Evolutionary conservation across 2,329 filamentous ascomycete species (phyloP), one percentile per base, ranked within the genome.

Genomic region (Cucurbitaria berberidis): DNA sequence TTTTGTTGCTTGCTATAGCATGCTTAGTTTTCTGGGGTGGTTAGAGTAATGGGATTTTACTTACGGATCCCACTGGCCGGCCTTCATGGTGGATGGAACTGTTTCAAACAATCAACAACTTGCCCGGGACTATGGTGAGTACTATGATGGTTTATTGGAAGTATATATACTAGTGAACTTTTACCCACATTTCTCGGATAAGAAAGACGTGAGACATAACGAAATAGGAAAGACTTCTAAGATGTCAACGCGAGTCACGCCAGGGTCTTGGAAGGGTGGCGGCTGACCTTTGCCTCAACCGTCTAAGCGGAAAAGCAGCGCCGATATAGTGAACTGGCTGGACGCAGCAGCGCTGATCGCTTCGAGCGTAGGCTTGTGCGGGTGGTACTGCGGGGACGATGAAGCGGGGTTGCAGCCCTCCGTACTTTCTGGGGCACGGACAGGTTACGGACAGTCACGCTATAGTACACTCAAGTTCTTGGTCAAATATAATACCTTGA

Each of bases 51-150:
- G 24, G 3, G 10, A 7, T 18, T n/a, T 21, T n/a, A 50, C 51
- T 51, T 59, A 62, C 56, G 62, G 60, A 45, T 71, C 67, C 66
- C 66, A 71, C 43, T 71, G 68, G 32, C 63, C 67, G n/a, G 68
- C 68, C 43, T 69, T 69, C 67, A 70, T 71, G 9, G 15, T 64
- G 39, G n/a, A 11, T 13, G 10, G 40, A 16, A 29, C 13, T 18
- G 10, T 29, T 42, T 1, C 3, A 26, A 38, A 1, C 3, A 26
- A 29, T 16, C 8, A 24, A 24, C 24, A 5, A 21, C 9, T 24
- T n/a, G 18, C 29, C 41, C 15, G 16, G 19, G 21, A 43, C 18
- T 32, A 24, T 19, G n/a, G 6, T 58, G 57, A 59, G 58, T 53
- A 55, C 58, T 51, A 35, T 57, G 55, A 57, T 57, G 58, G 47